Base-by-base conservation (phyloP, 495 filamentous ascomycete species). In the Peziza echinospora region DNA sequence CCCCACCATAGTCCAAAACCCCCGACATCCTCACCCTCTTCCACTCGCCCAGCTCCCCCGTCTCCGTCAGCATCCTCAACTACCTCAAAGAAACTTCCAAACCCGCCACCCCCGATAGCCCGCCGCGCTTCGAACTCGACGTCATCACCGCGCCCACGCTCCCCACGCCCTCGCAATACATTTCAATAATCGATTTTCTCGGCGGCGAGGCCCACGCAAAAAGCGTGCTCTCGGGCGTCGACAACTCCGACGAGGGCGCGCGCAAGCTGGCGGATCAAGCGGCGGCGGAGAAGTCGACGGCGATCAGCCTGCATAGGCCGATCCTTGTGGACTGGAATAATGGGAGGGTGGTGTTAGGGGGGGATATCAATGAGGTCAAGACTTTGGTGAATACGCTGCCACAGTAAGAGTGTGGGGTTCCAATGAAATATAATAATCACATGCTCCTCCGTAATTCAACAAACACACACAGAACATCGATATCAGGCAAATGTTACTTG, bases 21-120 rank as follows among this genome's bases (percentile, higher is more conserved):
- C 71, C 83, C 64, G 84, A 96, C 68, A 76, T 92, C 50, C 77
- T 97, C 56, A 93, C 85, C 48, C 78, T 97, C 67, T 97, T 96
- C 72, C 87, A 94, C 72, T 75, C 77, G 53, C 72, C 87, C 21
- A 65, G 64, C 34, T 64, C 69, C 16, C 65, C 75, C 2, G 62
- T 74, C 52, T 92, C 83, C 2, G 67, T 68, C 11, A 73, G 75
- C 39, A 72, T 74, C 24, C 70, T 78, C 21, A 76, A 74, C 22
- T 61, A 86, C 44, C 73, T 96, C 21, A 86, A 87, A 62, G 66
- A 73, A 9, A 77, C 77, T 3, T 71, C 74, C n/a, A 66, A 66
- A 10, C 77, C 80, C 8, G 62, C 63, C 26, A 61, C 69, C 43
- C 60, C 64, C 4, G 55, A 65, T 16, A 62, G 68, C 49, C 70